Conservation (phyloP, 805 yeast genomes). For the Ogataea naganishii region DNA sequence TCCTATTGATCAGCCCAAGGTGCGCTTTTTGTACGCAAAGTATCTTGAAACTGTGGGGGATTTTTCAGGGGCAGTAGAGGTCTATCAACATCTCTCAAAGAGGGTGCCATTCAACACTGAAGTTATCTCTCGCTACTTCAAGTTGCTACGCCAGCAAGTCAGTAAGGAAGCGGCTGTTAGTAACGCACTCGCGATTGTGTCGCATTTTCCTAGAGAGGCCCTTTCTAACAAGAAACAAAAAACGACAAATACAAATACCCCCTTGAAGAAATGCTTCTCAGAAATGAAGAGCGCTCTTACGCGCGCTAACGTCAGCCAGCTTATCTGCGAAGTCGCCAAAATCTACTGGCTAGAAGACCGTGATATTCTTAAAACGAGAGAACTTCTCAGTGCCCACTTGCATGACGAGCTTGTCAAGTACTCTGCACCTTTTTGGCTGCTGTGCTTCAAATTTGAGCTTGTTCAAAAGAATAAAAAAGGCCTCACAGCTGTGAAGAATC, state of each 20-base stretch:
- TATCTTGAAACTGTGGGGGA: conserved; percentile 13
- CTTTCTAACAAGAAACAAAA: not conserved
- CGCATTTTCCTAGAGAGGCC: too few species aligned
- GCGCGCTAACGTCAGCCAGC: conserved; percentile 16
- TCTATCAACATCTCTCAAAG: conserved; percentile 11
- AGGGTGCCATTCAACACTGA: conserved; percentile 6
- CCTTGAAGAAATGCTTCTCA: too few species aligned
- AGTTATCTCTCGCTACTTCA: conserved; percentile 11
- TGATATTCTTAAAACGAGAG: conserved; percentile 16
- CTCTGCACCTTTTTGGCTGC: conserved; percentile 47
- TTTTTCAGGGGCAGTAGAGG: conserved; percentile 10
- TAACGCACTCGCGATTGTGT: too few species aligned
- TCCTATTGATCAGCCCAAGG: conserved; percentile 14
- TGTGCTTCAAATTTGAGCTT: conserved; percentile 46
- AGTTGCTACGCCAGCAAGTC: conserved; percentile 5
- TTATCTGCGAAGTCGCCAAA: conserved; percentile 20
- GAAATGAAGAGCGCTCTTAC: conserved; percentile 10
- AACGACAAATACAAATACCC: not conserved
- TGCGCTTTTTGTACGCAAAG: conserved; percentile 22
- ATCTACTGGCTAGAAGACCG: conserved; percentile 14
- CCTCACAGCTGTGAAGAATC: conserved; percentile 33
- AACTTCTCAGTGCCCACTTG: conserved; percentile 15
- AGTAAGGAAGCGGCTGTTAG: conserved; percentile 6
- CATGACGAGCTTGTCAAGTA: conserved; percentile 25
- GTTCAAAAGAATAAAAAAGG: conserved; percentile 33